Evolutionary conservation across 805 yeast genomes (phyloP).

Genomic region (Saccharomycopsis oosterbeekiorum): DNA sequence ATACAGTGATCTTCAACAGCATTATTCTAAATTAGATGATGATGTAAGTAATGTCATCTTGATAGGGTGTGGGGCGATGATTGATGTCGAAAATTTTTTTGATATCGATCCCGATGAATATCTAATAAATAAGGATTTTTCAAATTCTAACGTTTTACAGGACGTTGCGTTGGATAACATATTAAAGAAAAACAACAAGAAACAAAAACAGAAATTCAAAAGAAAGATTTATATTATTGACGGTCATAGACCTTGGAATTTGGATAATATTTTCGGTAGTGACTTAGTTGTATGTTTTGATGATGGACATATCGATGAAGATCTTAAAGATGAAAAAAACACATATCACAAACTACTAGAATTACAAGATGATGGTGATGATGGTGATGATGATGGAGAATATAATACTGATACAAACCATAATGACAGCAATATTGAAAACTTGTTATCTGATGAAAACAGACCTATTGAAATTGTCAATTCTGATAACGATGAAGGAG

Average conservation of each 20-base stretch:
- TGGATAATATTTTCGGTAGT: slow-evolving; percentile 85
- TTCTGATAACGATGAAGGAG: slow-evolving; percentile 18
- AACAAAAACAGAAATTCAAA: slow-evolving; percentile 27
- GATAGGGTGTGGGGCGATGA: slow-evolving; percentile 89
- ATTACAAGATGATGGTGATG: slow-evolving; percentile 30
- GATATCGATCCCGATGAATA: slow-evolving; percentile 51
- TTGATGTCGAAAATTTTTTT: slow-evolving; percentile 69
- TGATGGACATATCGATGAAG: slow-evolving; percentile 66
- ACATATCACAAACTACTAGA: slow-evolving; percentile 52
- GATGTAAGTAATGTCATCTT: slow-evolving; percentile 70
- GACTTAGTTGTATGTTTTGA: slow-evolving; percentile 72
- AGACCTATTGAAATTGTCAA: slow-evolving; percentile 18
- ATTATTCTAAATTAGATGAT: slow-evolving; percentile 54
- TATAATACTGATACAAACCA: slow-evolving; percentile 26
- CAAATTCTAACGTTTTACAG: not conserved
- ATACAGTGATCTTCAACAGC: slow-evolving; percentile 61
- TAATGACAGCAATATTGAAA: slow-evolving; percentile 18
- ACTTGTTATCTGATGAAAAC: slow-evolving; percentile 21
- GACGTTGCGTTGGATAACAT: not conserved
- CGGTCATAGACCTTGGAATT: slow-evolving; percentile 93
- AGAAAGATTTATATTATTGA: slow-evolving; percentile 76
- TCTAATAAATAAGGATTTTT: slow-evolving; percentile 26
- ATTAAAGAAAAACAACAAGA: slow-evolving; percentile 19
- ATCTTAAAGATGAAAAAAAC: slow-evolving; percentile 41
- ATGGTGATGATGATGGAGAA: slow-evolving; percentile 18